Evolutionary conservation across 768 basidiomycete genomes (phyloP).

Genomic region (Tephrocybe rancida): DNA sequence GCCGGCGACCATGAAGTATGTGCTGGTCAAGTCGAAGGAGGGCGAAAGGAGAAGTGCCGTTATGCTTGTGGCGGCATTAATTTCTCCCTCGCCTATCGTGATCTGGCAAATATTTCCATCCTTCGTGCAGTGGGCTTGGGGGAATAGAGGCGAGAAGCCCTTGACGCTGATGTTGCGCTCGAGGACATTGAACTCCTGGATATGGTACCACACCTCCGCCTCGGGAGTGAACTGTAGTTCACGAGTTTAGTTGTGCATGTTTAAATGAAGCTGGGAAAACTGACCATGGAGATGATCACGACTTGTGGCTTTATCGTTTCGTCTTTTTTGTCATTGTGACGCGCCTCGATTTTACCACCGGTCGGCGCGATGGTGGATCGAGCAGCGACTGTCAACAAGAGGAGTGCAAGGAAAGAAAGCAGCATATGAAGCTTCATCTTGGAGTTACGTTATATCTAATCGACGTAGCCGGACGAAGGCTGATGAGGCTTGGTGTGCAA

Average conservation of each 20-base stretch:
- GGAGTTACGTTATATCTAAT: not conserved
- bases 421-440: not conserved
- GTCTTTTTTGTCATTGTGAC: not conserved
- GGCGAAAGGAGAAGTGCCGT: slow-evolving; percentile 8
- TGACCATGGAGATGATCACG: slow-evolving; percentile 9
- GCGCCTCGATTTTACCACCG: not conserved
- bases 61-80: slow-evolving; percentile 3
- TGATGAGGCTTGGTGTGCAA: too few species aligned
- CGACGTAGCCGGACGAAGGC: too few species aligned
- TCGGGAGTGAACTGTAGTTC: slow-evolving; percentile 6
- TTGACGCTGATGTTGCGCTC: slow-evolving; percentile 1
- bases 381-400: not conserved
- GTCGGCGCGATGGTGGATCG: not conserved
- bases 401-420: not conserved
- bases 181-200: slow-evolving; percentile 6
- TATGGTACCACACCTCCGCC: not conserved
- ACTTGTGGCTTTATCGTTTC: slow-evolving; percentile 6
- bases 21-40: slow-evolving; percentile 8
- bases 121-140: slow-evolving; percentile 6
- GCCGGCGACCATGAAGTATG: slow-evolving; percentile 5
- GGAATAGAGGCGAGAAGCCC: slow-evolving; percentile 5
- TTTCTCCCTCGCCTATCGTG: slow-evolving; percentile 3
- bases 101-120: slow-evolving; percentile 4
- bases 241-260: not conserved
- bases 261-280: not conserved